Conservation (phyloP, 192 early-diverging fungal genomes). For the Endogone sp. region DNA sequence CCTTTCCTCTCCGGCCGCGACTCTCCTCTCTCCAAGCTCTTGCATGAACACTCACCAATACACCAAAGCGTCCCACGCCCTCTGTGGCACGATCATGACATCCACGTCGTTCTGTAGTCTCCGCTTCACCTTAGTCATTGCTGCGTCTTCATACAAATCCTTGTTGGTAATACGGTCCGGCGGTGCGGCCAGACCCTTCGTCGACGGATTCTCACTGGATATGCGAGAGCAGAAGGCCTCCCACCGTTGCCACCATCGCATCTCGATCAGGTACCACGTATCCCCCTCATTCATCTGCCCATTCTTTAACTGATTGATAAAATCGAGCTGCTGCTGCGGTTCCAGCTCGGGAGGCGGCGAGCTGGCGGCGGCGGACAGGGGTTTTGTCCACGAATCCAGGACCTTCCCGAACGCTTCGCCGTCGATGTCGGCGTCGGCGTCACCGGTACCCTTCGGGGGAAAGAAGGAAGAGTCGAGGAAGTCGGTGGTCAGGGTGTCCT, state of each 20-base stretch:
- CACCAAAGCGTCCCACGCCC: slow-evolving; percentile 43
- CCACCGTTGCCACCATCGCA: slow-evolving; percentile 41
- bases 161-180: slow-evolving; percentile 41
- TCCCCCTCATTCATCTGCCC: slow-evolving; percentile 26
- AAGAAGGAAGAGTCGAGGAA: not conserved
- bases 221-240: slow-evolving; percentile 33
- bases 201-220: slow-evolving; percentile 4
- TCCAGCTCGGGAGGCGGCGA: slow-evolving; percentile 4
- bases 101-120: slow-evolving; percentile 27
- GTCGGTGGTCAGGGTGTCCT: not conserved
- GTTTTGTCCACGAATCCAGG: not conserved
- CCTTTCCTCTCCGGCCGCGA: too few relatives aligned
- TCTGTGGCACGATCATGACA: slow-evolving; percentile 35
- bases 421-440: slow-evolving; percentile 4
- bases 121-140: slow-evolving; percentile 24
- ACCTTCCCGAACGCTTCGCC: not conserved
- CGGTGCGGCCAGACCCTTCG: slow-evolving; percentile 4
- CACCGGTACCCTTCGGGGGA: too few relatives aligned
- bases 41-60: slow-evolving; percentile 34
- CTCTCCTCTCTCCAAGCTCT: too few relatives aligned
- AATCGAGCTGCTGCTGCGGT: slow-evolving; percentile 9
- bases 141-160: slow-evolving; percentile 32
- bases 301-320: slow-evolving; percentile 5
- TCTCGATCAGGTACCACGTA: slow-evolving; percentile 44
- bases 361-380: not conserved